Conservation (phyloP, 306 rosid genomes). For the Ochetophila trinervis region DNA sequence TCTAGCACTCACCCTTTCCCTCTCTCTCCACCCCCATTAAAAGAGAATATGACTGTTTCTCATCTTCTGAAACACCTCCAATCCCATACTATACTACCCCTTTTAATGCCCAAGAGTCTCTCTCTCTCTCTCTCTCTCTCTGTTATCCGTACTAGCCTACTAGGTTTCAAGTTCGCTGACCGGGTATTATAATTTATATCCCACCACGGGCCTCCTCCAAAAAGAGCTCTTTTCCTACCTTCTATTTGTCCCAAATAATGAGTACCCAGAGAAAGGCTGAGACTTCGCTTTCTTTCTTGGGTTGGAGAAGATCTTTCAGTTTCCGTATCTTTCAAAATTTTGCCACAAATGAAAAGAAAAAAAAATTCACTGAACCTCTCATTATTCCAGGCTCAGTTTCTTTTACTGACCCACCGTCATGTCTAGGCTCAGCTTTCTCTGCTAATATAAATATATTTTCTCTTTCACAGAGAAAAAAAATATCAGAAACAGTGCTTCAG, state of each 20-base stretch:
- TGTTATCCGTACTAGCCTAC: conserved; percentile 11
- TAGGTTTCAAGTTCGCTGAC: conserved; percentile 16
- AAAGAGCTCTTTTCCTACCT: conserved; percentile 42
- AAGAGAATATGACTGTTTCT: neutral
- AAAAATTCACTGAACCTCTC: neutral
- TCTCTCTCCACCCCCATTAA: conserved; percentile 20
- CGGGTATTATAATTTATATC: conserved; percentile 31
- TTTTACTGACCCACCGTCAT: conserved; percentile 26
- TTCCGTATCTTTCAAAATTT: conserved; percentile 44
- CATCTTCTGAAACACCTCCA: conserved; percentile 31
- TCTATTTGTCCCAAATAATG: conserved; percentile 48
- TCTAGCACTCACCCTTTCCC: conserved; percentile 11
- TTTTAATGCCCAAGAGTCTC: conserved; percentile 44
- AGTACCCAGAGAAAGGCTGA: conserved; percentile 32
- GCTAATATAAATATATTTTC: no score
- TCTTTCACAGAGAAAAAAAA: conserved; percentile 30
- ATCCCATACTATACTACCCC: conserved; percentile 3
- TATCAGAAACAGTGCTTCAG: conserved; percentile 35
- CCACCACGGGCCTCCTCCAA: conserved; percentile 21
- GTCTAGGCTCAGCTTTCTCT: conserved; percentile 30
- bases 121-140: conserved; percentile 20
- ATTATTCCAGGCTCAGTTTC: conserved; percentile 7
- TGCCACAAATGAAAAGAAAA: conserved; percentile 20
- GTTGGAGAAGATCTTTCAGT: conserved; percentile 32
- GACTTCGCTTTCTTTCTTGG: conserved; percentile 35